Percentiles rank a stretch among this genome's conserved stretches.
Evolutionary conservation across 148 eudicot genomes (phyloP).

Genomic region (Heliamphora exappendiculata): DNA sequence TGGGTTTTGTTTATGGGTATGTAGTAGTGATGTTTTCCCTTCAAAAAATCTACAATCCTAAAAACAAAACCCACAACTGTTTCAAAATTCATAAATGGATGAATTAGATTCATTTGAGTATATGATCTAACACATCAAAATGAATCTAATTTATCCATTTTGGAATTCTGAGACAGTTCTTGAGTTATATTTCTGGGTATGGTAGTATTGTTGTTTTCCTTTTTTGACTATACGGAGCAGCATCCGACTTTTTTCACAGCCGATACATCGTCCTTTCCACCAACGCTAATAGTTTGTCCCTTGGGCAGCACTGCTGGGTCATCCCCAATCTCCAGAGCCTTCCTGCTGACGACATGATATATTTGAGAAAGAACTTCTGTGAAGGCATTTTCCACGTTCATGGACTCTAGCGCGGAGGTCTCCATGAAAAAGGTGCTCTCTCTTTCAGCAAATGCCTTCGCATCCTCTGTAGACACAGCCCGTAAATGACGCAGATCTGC

Average conservation of each 20-base stretch:
- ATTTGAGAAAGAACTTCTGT: constrained; percentile 55
- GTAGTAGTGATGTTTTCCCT: too few species aligned
- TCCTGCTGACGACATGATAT: constrained; percentile 43
- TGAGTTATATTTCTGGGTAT: neutral
- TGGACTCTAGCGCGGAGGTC: constrained; percentile 57
- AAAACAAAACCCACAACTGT: too few species aligned
- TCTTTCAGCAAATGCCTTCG: constrained; percentile 48
- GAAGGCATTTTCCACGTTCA: constrained; percentile 58
- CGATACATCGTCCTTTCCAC: constrained; percentile 52
- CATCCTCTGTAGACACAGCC: constrained; percentile 61
- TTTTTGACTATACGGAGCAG: constrained; percentile 42
- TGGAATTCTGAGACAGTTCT: too few species aligned
- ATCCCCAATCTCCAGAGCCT: constrained; percentile 54
- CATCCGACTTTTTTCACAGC: constrained; percentile 59
- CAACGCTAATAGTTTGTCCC: constrained; percentile 58
- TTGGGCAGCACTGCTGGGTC: constrained; percentile 49
- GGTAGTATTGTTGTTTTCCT: too few species aligned
- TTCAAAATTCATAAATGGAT: too few species aligned
- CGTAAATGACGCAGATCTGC: constrained; percentile 57
- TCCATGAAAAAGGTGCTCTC: constrained; percentile 53
- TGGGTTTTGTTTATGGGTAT: too few species aligned
- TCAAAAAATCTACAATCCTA: too few species aligned
- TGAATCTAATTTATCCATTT: too few species aligned
- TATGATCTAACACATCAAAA: too few species aligned
- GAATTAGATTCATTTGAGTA: too few species aligned